Conservation (phyloP, 495 filamentous ascomycete species). For the Umbilicaria muhlenbergii region DNA sequence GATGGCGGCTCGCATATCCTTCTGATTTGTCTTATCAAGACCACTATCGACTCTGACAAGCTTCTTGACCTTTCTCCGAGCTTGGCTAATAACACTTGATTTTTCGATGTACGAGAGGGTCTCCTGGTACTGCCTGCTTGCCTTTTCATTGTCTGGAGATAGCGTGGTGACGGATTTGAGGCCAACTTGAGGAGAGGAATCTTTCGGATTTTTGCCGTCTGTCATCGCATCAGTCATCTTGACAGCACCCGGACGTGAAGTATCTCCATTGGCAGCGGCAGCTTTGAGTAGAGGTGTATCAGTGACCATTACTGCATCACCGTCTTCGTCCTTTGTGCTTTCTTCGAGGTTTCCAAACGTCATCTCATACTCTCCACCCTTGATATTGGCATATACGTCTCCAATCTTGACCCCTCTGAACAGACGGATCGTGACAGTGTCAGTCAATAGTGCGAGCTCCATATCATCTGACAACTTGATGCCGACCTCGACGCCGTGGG, state of each 20-base stretch:
- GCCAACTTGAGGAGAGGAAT: conserved; percentile 7
- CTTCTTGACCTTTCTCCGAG: conserved; percentile 8
- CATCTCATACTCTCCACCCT: conserved; percentile 23
- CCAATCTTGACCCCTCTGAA: conserved; percentile 19
- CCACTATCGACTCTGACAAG: not conserved
- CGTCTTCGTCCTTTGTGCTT: conserved; percentile 8
- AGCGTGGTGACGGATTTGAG: conserved; percentile 11
- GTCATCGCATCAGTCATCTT: conserved; percentile 12
- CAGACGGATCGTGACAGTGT: conserved; percentile 17
- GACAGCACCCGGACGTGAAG: not conserved
- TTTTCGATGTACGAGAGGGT: conserved; percentile 15
- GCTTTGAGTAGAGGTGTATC: conserved; percentile 19
- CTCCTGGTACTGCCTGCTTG: conserved; percentile 14
- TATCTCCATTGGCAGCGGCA: conserved; percentile 9
- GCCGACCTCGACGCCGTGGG: conserved; percentile 23
- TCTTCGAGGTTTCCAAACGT: conserved; percentile 17
- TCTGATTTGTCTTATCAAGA: conserved; percentile 4
- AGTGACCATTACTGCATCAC: conserved; percentile 13
- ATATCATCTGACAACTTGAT: conserved; percentile 23
- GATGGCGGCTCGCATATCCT: conserved; percentile 19
- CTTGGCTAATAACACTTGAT: conserved; percentile 12
- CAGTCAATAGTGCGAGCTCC: conserved; percentile 21
- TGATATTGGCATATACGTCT: conserved; percentile 22
- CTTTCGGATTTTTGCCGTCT: conserved; percentile 11
- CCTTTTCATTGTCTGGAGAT: conserved; percentile 16